Base-by-base conservation (phyloP, 1,139 yeast genomes). In the Zygosaccharomyces sapae region DNA sequence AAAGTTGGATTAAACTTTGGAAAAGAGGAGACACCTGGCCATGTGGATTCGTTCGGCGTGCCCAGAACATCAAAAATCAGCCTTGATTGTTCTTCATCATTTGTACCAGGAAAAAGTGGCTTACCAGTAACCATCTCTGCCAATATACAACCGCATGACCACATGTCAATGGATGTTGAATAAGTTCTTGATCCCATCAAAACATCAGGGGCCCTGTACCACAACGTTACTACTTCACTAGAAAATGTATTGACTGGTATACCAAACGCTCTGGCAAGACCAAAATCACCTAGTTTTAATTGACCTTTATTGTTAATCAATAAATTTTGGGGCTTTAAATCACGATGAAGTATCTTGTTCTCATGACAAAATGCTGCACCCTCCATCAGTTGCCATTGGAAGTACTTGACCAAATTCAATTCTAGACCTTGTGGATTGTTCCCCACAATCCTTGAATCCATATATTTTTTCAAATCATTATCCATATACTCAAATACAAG, bases 121-220 rank as follows among this genome's bases (percentile, higher is more conserved):
- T 92, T 83, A n/a, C 98, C 98, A 7, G 96, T 87, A 58, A 92
- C 84, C 98, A 92, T 92, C 66, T 92, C 99, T 1, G 97, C 97
- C 65, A 92, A 76, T 47, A 92, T 92, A 69, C 98, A 92, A 9
- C 99, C 99, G 19, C 96, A 95, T 25, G 97, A 88, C 99, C 99
- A 92, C 70, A 92, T 89, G 68, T 92, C 99, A 54, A 92, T 92
- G 1, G 96, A 87, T 0, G 98, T 92, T 29, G 96, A 86, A 68
- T 92, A 92, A 43, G 95, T 89, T 57, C 97, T 79, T 0, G 96
- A 87, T 0, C 99, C 99, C 68, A 92, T 78, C 47, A 92, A 72
- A 36, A 92, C 98, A 66, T 92, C 99, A 0, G 98, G 98, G 0
- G 99, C 97, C 54, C 99, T 78, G 70, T 92, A 92, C 99, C 99